Evolutionary conservation across 768 basidiomycete genomes (phyloP).

Genomic region (Rubroboletus pulcherrimus): DNA sequence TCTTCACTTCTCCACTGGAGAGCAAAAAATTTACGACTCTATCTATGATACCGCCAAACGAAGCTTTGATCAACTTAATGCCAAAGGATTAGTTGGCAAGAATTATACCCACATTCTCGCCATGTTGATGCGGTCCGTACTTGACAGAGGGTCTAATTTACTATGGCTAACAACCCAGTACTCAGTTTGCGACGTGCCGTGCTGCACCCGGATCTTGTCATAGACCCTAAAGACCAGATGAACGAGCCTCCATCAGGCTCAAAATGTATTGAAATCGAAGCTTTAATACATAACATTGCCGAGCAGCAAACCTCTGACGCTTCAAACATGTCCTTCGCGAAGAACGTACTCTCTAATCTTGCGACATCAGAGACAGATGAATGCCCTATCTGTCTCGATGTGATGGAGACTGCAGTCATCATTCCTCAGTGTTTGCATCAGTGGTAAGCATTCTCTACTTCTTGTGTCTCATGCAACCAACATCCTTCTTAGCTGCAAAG

Average conservation of each 20-base stretch:
- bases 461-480: not conserved
- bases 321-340: conserved; percentile 47
- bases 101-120: conserved; percentile 89
- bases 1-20: conserved; percentile 76
- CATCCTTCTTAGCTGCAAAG: conserved; percentile 65
- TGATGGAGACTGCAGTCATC: conserved; percentile 65
- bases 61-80: conserved; percentile 75
- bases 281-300: conserved; percentile 54
- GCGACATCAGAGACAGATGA: conserved; percentile 51
- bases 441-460: conserved; percentile 44
- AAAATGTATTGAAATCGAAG: conserved; percentile 51
- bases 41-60: conserved; percentile 77
- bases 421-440: conserved; percentile 75
- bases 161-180: conserved; percentile 5
- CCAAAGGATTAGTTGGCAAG: conserved; percentile 72
- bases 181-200: conserved; percentile 84
- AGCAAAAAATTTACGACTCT: conserved; percentile 86
- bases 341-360: conserved; percentile 62
- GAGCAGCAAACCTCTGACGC: conserved; percentile 30
- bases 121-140: conserved; percentile 84
- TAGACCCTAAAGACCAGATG: conserved; percentile 44
- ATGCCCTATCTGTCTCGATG: conserved; percentile 80
- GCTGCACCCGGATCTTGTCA: conserved; percentile 82
- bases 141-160: not conserved
- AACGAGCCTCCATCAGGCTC: conserved; percentile 31